Evolutionary conservation across 2,329 filamentous ascomycete species (phyloP), one percentile per base, ranked within the genome.

Genomic region (Plectosphaerella sp.): DNA sequence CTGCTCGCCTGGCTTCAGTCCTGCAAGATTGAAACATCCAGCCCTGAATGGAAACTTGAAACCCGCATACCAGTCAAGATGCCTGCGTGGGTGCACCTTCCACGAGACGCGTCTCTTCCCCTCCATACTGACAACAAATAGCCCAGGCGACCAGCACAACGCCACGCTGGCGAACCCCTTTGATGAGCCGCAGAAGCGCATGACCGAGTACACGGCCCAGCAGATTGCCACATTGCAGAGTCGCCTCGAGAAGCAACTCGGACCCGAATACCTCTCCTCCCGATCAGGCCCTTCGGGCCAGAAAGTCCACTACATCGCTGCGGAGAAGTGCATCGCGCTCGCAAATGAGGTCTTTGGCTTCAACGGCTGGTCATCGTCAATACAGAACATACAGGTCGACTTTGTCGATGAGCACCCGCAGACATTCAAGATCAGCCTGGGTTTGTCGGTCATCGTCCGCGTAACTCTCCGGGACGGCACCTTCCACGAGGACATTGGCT

Each of bases 401-500:
- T 97, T 95, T 69, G 90, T 94, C 55, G 93, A 97, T 64, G 91
- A 97, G 71, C 86, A 87, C 62, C 80, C 85, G 15, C 81, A 86
- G 61, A 91, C 85, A 9, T 80, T 87, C 55, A 93, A 87, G 66
- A 85, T 97, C 61, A 91, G 82, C 57, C 77, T 97, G 36, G 94
- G 94, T 0, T 69, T 99, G 37, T 95, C 91, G 1, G 92, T 97
- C 49, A 91, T 96, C 55, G 86, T 97, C 53, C 84, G 94, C 53
- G 88, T 99, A 35, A 96, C 91, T 2, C 72, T 99, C 50, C 87
- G 86, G 57, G 93, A 97, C 70, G 94, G 94, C 46, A 94, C 93
- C n/a, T 97, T 85, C 66, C 94, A 97, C 67, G 94, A 99, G 79
- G 94, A 99, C 65, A 88, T 97, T 56, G 94, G 94, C 25, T 99